Base-by-base conservation (phyloP, 176 grass and related monocot genomes). In the Saccharum officinarum region DNA sequence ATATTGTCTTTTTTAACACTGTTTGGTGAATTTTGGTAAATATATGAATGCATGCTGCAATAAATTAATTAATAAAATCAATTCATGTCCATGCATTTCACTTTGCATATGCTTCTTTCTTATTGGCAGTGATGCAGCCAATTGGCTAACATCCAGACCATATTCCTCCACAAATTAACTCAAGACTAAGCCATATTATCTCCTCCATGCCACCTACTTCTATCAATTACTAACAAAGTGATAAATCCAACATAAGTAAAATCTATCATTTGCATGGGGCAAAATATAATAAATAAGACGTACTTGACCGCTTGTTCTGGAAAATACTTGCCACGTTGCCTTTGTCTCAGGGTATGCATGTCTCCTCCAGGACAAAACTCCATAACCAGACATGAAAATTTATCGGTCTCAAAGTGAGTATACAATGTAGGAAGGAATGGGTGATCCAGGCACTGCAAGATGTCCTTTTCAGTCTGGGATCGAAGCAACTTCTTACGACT, bases 271-370 rank as follows among this genome's bases (percentile, higher is more conserved):
- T 22, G 67, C 64, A 41, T 23, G 39, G 54, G 36, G 25, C 44
- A 70, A 71, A 73, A 81, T 36, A 52, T 13, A 69, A 63, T 28
- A 67, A 44, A 84, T 87, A 6, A 28, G 22, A 89, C 93, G 31
- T 95, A 95, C 94, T 96, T 96, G 55, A 93, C 94, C 10, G 94
- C 94, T 91, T 93, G 94, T 83, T 96, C 94, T 25, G 94, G 39
- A 52, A 96, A 96, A 83, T 87, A 88, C 84, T 96, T 96, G 75
- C 89, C 94, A 77, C 81, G 86, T 71, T 96, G 94, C 69, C 82
- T 92, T 70, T 96, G 89, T 17, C 94, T 50, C 76, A 96, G 86
- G 3, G 91, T 85, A 80, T 96, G 94, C 74, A 96, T 80, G 71
- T 96, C 91, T 70, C 94, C 94, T 8, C 94, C 94, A 1, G 94